Conservation (phyloP, 306 rosid species). For the Canavalia gladiata region DNA sequence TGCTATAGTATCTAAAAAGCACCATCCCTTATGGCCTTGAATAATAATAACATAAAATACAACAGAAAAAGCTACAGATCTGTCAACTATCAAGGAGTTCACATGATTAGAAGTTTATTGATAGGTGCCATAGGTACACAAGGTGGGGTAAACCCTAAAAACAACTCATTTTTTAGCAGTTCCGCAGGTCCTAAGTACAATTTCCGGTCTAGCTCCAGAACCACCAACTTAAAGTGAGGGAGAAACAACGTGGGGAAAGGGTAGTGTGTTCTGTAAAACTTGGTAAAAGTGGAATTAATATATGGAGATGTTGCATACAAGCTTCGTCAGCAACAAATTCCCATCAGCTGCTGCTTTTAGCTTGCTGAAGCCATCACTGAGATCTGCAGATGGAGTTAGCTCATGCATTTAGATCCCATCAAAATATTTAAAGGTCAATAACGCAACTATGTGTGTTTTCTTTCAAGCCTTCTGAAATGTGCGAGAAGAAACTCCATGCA, state of each 20-base stretch:
- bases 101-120: slow-evolving; percentile 50
- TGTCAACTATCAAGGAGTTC: slow-evolving; percentile 29
- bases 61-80: slow-evolving; percentile 4
- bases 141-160: slow-evolving; percentile 43
- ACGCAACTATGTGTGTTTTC: not conserved
- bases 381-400: slow-evolving; percentile 27
- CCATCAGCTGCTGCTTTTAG: slow-evolving; percentile 29
- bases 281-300: slow-evolving; percentile 37
- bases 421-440: not conserved
- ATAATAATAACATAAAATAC: slow-evolving; percentile 3
- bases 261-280: slow-evolving; percentile 35
- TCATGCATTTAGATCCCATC: not conserved
- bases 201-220: slow-evolving; percentile 54
- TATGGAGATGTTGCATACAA: slow-evolving; percentile 40
- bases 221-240: slow-evolving; percentile 51
- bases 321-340: slow-evolving; percentile 47
- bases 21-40: not conserved
- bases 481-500: slow-evolving; percentile 57
- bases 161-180: slow-evolving; percentile 56
- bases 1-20: not conserved
- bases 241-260: slow-evolving; percentile 33
- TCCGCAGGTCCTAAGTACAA: slow-evolving; percentile 59
- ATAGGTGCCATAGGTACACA: slow-evolving; percentile 51
- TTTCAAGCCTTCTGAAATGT: slow-evolving; percentile 32
- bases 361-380: slow-evolving; percentile 39